phyloP scores from a whole-genome alignment of 768 basidiomycete species.

The Sporobolomyces phaffii region DNA sequence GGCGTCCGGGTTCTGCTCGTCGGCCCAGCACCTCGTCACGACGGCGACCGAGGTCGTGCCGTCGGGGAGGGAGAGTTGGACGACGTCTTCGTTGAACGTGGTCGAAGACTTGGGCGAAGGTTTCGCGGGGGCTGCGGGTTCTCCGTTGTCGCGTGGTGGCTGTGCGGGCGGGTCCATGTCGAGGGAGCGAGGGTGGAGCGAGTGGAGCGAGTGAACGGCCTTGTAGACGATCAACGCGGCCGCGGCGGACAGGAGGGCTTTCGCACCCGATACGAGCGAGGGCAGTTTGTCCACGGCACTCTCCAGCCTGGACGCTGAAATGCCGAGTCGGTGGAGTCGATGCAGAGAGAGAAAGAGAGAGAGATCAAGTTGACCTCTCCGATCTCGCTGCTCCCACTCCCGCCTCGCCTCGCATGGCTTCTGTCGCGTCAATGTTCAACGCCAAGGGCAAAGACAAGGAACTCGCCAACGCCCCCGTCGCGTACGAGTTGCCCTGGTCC shows the following conservation, averaged over 20 bases:
- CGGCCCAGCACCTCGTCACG: slow-evolving; percentile 37
- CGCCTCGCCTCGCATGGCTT: neutral
- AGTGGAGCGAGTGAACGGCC: neutral
- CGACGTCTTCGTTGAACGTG: slow-evolving; percentile 32
- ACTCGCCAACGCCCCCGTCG: neutral
- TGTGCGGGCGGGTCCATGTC: neutral
- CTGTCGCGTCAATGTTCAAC: slow-evolving; percentile 10
- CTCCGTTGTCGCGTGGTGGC: too few species aligned
- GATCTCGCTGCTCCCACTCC: neutral
- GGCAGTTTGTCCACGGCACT: neutral
- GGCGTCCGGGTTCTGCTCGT: slow-evolving; percentile 31
- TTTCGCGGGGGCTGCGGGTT: neutral
- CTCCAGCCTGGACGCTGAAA: neutral
- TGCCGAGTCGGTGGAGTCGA: neutral
- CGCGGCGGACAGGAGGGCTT: slow-evolving; percentile 15
- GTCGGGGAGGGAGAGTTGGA: neutral
- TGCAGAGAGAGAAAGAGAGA: neutral
- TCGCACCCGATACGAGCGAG: neutral
- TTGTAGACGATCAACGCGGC: slow-evolving; percentile 5
- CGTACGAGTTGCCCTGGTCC: slow-evolving; percentile 37
- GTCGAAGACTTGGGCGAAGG: neutral
- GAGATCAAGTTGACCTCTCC: neutral
- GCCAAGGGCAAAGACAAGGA: slow-evolving; percentile 16
- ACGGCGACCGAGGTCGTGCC: slow-evolving; percentile 5
- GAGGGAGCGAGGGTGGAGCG: neutral